Base-by-base conservation (phyloP, 73 alveolate genomes). In the Stentor roeselii region DNA sequence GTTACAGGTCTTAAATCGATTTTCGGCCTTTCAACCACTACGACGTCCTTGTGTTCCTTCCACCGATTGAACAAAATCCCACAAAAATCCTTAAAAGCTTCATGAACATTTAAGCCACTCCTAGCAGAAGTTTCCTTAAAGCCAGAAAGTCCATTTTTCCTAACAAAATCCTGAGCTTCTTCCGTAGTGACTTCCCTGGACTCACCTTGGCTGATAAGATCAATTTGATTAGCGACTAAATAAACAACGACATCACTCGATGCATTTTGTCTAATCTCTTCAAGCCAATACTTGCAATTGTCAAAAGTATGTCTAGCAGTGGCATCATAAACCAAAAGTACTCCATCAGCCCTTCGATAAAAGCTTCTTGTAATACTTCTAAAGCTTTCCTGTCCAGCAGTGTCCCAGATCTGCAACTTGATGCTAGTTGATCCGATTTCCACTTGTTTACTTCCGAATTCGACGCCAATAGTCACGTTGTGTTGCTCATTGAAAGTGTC, bases 371-470 rank as follows among this genome's bases (percentile, higher is more conserved):
- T 95, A 59, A 97, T 92, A 4, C 98, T 88, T 86, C 97, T 89
- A 88, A 95, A 97, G 42, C 97, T 91, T 86, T 94, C 98, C 75
- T 94, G 92, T 30, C 98, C 98, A 83, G 97, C 98, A 32, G 97
- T 92, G 75, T 92, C 97, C 95, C 97, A 92, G 3, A 92, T 90
- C 75, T 92, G 75, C 6, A 91, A 85, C 74, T 87, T 92, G 42
- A 92, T 75, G 4, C 41, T 59, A 31, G 82, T 59, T 27, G 34
- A 36, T 75, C 75, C 84, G 3, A 87, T 74, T 67, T 87, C 76
- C 67, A 87, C 92, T 35, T 74, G 75, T 74, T 87, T 87, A 34
- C 89, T 82, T 14, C 90, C 89, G 60, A 91, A 91, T 78, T 91
- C 96, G 41, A 91, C 95, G 11, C 95, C 95, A 39, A 90, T 88